A percentile compares a stretch with the other conserved stretches of the same genome.
These are phyloP conservation scores for Termitomyces sp. DNA, from an alignment of 768 basidiomycete genomes.

Conservation along the genomic window DNA sequence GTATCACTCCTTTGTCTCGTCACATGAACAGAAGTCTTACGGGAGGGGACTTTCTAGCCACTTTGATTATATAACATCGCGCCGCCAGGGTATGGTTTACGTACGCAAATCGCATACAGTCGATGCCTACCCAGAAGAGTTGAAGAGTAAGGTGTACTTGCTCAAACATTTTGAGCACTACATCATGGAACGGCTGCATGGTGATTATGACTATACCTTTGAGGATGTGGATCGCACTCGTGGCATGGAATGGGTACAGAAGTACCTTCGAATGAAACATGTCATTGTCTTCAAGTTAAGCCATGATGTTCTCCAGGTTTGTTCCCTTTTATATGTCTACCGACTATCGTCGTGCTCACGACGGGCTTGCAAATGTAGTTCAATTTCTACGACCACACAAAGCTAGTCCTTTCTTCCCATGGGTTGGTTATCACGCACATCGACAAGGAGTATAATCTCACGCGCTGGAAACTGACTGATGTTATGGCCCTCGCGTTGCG, in stretches of 20 bases:
- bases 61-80: slow-evolving; percentile 82
- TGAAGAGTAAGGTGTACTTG: slow-evolving; percentile 88
- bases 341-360: background rate
- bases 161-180: slow-evolving; percentile 92
- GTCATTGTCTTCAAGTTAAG: slow-evolving; percentile 96
- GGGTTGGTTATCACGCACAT: slow-evolving; percentile 84
- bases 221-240: slow-evolving; percentile 58
- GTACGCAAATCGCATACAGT: slow-evolving; percentile 69
- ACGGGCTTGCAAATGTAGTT: slow-evolving; percentile 49
- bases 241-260: slow-evolving; percentile 95
- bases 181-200: slow-evolving; percentile 86
- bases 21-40: background rate
- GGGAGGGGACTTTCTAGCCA: slow-evolving; percentile 41
- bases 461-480: slow-evolving; percentile 65
- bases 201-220: slow-evolving; percentile 80
- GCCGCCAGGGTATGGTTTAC: slow-evolving; percentile 58
- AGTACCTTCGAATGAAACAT: slow-evolving; percentile 94
- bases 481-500: slow-evolving; percentile 53
- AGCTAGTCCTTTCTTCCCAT: slow-evolving; percentile 80
- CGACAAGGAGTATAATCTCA: slow-evolving; percentile 80
- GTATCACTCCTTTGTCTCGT: slow-evolving; percentile 23
- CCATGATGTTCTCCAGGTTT: slow-evolving; percentile 91
- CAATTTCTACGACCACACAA: slow-evolving; percentile 98
- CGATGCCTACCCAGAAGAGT: slow-evolving; percentile 67
- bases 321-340: slow-evolving; percentile 16